Conservation (phyloP, 2,329 filamentous ascomycete species). For the Apiospora rasikravindrae region DNA sequence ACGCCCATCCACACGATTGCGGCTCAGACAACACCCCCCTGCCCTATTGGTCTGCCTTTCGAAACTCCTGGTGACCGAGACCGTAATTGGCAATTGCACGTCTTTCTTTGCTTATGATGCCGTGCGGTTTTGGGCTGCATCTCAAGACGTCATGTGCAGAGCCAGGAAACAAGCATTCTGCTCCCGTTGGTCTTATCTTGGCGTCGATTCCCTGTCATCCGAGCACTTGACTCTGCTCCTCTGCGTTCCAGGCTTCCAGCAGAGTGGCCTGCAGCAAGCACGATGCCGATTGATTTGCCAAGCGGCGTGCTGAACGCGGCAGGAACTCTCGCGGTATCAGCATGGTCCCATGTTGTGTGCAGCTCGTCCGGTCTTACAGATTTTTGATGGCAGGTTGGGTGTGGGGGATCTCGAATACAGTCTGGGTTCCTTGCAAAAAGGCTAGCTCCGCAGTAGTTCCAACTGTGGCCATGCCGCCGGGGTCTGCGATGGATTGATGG, state of each 20-base stretch:
- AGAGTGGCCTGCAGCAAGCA: not conserved
- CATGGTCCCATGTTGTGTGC: not conserved
- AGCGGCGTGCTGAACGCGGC: not conserved
- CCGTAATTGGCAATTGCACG: not conserved
- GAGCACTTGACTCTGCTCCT: not conserved
- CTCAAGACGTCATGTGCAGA: constrained; percentile 10
- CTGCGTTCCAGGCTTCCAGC: not conserved
- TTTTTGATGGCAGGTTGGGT: not conserved
- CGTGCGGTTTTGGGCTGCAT: not conserved
- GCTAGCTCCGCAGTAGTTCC: constrained; percentile 12
- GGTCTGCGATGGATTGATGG: constrained; percentile 13
- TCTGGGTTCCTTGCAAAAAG: not conserved
- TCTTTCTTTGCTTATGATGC: not conserved
- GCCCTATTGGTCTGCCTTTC: not conserved
- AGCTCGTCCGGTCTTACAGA: not conserved
- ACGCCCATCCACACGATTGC: constrained; percentile 7
- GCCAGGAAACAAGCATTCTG: not conserved
- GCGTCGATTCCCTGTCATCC: not conserved
- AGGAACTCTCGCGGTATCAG: not conserved
- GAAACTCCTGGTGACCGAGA: not conserved
- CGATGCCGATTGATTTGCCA: not conserved
- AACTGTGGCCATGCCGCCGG: constrained; percentile 12
- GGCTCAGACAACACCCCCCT: constrained; percentile 5
- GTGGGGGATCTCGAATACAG: constrained; percentile 2
- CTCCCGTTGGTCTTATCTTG: not conserved